Evolutionary conservation across 2,329 filamentous ascomycete genomes (phyloP), one percentile per base, ranked within the genome.

Genomic region (Leptosphaerulina australis): DNA sequence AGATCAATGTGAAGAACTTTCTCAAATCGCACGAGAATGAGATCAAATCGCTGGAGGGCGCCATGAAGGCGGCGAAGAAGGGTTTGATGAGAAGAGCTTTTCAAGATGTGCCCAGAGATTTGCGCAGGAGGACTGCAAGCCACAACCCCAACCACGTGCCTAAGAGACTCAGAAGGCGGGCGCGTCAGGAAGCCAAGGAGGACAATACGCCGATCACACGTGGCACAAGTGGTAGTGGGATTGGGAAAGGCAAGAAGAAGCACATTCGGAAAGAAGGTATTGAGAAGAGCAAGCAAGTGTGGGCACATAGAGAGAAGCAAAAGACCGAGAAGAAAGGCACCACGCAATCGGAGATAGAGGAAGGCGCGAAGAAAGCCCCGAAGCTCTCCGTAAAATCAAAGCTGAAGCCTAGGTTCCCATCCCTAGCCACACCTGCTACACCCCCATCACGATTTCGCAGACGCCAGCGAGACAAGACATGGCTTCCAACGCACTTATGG

Each of bases 81-180:
- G 78, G 75, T 1, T 64, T 84, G 53, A 79, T 83, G 33, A 86
- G 84, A 49, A 83, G 93, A 41, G 92, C 93, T 11, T 97, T 97
- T 67, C 94, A 99, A 72, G 84, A 90, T 61, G 88, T 99, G 4
- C 94, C 94, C 1, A 84, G 91, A 60, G 86, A 87, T 39, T 77
- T 99, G 81, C 81, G 94, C 59, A 81, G 94, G 58, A 82, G 94
- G 62, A 96, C 93, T 0, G 94, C 93, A 15, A 96, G 91, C 71
- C 94, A 99, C 75, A 97, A 99, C 81, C 88, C 89, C 26, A 96
- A 93, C 75, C 84, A 88, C 55, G 87, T 99, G 12, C 94, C 94
- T 2, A 88, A 87, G 67, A 79, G 91, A 55, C 75, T 97, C 66
- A 83, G 88, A 47, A 76, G 76, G 29, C 82, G 88, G 59, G 91